These are phyloP conservation scores for Paraphoma chrysanthemicola DNA, from an alignment of 2,329 filamentous ascomycete species.

Conservation along the genomic window DNA sequence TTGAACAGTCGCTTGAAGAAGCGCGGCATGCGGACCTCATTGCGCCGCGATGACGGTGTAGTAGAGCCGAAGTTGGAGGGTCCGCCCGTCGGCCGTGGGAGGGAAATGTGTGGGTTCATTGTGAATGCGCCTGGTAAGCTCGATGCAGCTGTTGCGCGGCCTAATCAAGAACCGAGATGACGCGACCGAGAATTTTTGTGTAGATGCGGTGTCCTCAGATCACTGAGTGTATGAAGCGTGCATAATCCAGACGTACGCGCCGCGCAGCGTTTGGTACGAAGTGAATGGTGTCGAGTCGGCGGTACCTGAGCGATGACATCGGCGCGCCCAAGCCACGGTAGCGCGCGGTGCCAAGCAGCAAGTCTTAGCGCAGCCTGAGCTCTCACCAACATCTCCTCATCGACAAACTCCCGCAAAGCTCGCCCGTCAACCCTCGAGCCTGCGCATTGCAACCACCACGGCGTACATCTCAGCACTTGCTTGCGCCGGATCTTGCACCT, in stretches of 20 bases:
- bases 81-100: constrained; percentile 64
- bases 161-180: neutral
- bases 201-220: neutral
- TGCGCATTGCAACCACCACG: constrained; percentile 17
- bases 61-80: constrained; percentile 61
- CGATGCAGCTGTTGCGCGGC: neutral
- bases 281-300: constrained; percentile 8
- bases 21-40: constrained; percentile 67
- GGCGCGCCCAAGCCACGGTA: constrained; percentile 18
- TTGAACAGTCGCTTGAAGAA: constrained; percentile 75
- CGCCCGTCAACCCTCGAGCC: constrained; percentile 15
- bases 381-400: constrained; percentile 12
- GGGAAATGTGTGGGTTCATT: constrained; percentile 68
- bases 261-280: neutral
- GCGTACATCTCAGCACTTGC: constrained; percentile 13
- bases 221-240: neutral
- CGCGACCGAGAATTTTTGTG: neutral
- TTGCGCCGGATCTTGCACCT: neutral
- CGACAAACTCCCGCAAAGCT: constrained; percentile 2
- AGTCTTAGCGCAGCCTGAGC: constrained; percentile 9
- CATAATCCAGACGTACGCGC: constrained; percentile 2
- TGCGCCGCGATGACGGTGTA: constrained; percentile 54
- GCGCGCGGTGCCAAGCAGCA: constrained; percentile 14
- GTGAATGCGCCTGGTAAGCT: constrained; percentile 9
- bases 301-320: constrained; percentile 29